These are phyloP conservation scores for Hansenula sp. DNA, from an alignment of 1,139 yeast genomes.

Conservation along the genomic window DNA sequence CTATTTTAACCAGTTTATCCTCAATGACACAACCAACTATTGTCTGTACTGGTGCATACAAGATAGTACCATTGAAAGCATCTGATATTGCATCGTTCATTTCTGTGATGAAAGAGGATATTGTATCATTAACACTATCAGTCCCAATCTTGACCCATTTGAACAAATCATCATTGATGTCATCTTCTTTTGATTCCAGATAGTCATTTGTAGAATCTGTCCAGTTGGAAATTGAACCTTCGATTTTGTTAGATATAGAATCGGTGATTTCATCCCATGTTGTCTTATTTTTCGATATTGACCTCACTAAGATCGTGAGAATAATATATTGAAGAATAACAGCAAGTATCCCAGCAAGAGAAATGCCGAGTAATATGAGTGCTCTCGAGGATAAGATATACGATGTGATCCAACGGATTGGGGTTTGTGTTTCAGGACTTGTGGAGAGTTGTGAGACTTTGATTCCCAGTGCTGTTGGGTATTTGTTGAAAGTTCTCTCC, in stretches of 20 bases:
- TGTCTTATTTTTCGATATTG: slow-evolving; percentile 10
- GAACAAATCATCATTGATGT: slow-evolving; percentile 59
- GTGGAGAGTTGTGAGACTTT: slow-evolving; percentile 8
- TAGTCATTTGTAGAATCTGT: slow-evolving; percentile 44
- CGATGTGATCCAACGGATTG: slow-evolving; percentile 42
- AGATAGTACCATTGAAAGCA: slow-evolving; percentile 64
- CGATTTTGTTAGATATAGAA: slow-evolving; percentile 5
- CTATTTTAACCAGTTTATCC: slow-evolving; percentile 58
- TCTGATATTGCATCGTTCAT: slow-evolving; percentile 51
- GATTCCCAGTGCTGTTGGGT: slow-evolving; percentile 18
- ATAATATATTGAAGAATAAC: slow-evolving; percentile 45
- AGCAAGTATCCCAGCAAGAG: slow-evolving; percentile 43
- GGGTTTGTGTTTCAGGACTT: slow-evolving; percentile 12
- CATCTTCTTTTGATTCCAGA: slow-evolving; percentile 37
- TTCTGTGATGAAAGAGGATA: slow-evolving; percentile 41
- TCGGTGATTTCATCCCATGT: slow-evolving; percentile 12
- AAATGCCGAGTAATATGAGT: slow-evolving; percentile 38
- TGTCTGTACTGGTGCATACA: slow-evolving; percentile 56
- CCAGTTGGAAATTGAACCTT: slow-evolving; percentile 36
- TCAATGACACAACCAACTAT: slow-evolving; percentile 80
- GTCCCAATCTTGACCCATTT: slow-evolving; percentile 63
- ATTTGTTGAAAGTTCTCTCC: slow-evolving; percentile 27
- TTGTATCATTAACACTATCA: slow-evolving; percentile 47
- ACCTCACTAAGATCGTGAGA: slow-evolving; percentile 24
- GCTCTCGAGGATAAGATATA: slow-evolving; percentile 48